Conservation (phyloP, 768 basidiomycete species). For the Nidula microcarpa region DNA sequence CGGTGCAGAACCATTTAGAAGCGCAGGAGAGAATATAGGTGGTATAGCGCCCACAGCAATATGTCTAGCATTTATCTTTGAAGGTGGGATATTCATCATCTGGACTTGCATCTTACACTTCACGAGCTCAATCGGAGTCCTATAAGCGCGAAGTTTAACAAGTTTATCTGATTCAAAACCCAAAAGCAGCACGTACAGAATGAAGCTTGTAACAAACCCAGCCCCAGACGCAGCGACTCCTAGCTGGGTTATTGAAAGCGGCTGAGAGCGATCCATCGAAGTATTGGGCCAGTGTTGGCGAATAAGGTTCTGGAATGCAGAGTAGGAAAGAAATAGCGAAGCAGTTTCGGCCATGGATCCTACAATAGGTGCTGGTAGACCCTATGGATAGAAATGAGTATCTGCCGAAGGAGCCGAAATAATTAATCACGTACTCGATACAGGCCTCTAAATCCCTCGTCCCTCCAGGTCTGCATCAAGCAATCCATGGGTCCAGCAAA, state of each 20-base stretch:
- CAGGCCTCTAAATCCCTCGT: slow-evolving; percentile 81
- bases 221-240: slow-evolving; percentile 84
- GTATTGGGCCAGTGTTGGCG: slow-evolving; percentile 28
- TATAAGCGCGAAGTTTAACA: slow-evolving; percentile 25
- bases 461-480: slow-evolving; percentile 71
- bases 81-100: slow-evolving; percentile 50
- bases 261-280: slow-evolving; percentile 15
- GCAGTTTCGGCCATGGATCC: slow-evolving; percentile 95
- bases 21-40: slow-evolving; percentile 7
- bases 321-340: slow-evolving; percentile 82
- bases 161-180: not conserved
- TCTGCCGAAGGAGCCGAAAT: too few relatives aligned
- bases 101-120: slow-evolving; percentile 99
- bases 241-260: slow-evolving; percentile 65
- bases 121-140: slow-evolving; percentile 91
- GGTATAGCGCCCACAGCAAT: slow-evolving; percentile 5
- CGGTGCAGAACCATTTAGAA: slow-evolving; percentile 3
- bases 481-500: slow-evolving; percentile 91
- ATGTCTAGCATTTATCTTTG: slow-evolving; percentile 13
- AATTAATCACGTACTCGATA: slow-evolving; percentile 83
- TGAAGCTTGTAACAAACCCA: slow-evolving; percentile 81
- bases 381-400: slow-evolving; percentile 38
- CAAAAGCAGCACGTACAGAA: slow-evolving; percentile 63
- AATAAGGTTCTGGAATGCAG: slow-evolving; percentile 64
- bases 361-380: slow-evolving; percentile 84